Evolutionary conservation across 192 early-diverging fungal species (phyloP), one percentile per base, ranked within the genome.

Genomic region (Powellomyces hirtus): DNA sequence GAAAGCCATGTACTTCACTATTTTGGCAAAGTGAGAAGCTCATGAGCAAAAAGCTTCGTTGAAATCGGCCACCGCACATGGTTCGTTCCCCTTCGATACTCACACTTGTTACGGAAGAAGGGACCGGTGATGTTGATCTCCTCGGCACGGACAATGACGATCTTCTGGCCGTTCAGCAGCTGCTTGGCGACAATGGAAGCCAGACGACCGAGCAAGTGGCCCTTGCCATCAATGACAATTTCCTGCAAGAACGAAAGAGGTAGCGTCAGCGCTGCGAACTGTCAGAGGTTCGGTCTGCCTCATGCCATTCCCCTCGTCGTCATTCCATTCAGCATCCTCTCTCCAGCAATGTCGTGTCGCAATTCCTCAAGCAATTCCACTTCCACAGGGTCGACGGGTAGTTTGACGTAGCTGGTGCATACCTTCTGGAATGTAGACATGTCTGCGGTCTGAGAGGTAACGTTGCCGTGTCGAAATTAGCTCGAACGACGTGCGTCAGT

Each of bases 61-160:
- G 18, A 42, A 42, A 42, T 8, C 10, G 13, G 13, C 24, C 50
- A 38, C 29, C 31, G 20, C 18, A 30, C 18, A 0, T 4, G 11
- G 33, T 49, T 38, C n/a, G 16, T 36, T 51, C 45, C 26, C 22
- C 10, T 31, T 18, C 14, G 33, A 38, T 49, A 89, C 86, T 83
- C 85, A 93, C 91, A 86, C 91, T 99, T 99, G 94, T 98, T 97
- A 77, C 97, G 88, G 91, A 97, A 98, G 91, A 94, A 98, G 70
- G 91, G 87, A 71, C 97, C 97, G 72, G 93, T 89, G 63, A 99
- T 92, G 83, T 98, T 97, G 81, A 99, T 87, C 79, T 96, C 96
- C 86, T 99, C 97, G 82, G 93, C 94, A 75, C 97, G 94, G 72
- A 99, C 96, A 76, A 99, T 82, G 71, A 94, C 94, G 70, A 99